Percentiles rank a stretch among this genome's conserved stretches.
Conservation (phyloP, 768 basidiomycete genomes). For the Amanita pseudoporphyria region DNA sequence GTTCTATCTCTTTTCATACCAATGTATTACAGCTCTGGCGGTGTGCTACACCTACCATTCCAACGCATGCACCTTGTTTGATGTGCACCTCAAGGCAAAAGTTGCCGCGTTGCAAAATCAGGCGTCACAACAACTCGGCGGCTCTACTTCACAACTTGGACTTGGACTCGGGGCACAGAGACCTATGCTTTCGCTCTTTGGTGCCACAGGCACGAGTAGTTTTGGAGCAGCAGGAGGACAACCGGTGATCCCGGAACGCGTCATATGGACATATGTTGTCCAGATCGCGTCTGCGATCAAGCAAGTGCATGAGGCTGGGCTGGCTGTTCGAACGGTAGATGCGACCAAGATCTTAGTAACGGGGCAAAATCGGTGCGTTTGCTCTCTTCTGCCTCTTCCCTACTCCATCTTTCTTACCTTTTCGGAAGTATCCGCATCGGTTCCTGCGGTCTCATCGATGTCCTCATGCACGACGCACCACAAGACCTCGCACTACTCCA, state of each 20-base stretch:
- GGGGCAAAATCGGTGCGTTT: conserved; percentile 69
- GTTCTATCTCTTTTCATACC: conserved; percentile 3
- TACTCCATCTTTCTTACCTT: background rate
- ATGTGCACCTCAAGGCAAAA: conserved; percentile 62
- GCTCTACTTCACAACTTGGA: background rate
- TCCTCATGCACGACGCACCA: conserved; percentile 65
- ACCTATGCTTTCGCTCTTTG: background rate
- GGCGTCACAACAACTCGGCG: conserved; percentile 12
- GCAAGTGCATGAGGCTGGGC: conserved; percentile 70
- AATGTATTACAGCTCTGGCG: conserved; percentile 57
- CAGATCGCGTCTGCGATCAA: conserved; percentile 87
- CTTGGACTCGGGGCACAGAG: background rate
- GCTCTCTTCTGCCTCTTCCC: background rate
- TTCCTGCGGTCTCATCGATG: conserved; percentile 82
- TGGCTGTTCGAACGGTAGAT: conserved; percentile 78
- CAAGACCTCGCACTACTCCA: conserved; percentile 52
- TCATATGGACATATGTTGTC: conserved; percentile 87
- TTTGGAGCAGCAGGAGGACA: conserved; percentile 4
- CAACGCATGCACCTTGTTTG: conserved; percentile 70
- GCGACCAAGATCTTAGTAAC: conserved; percentile 82
- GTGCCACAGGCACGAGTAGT: too few relatives aligned
- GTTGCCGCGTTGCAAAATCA: conserved; percentile 20
- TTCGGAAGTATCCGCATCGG: conserved; percentile 60
- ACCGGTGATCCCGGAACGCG: conserved; percentile 58
- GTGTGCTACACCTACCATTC: conserved; percentile 89